Evolutionary conservation across 768 basidiomycete genomes (phyloP).

Genomic region (Phlebiopsis flavidoalba): DNA sequence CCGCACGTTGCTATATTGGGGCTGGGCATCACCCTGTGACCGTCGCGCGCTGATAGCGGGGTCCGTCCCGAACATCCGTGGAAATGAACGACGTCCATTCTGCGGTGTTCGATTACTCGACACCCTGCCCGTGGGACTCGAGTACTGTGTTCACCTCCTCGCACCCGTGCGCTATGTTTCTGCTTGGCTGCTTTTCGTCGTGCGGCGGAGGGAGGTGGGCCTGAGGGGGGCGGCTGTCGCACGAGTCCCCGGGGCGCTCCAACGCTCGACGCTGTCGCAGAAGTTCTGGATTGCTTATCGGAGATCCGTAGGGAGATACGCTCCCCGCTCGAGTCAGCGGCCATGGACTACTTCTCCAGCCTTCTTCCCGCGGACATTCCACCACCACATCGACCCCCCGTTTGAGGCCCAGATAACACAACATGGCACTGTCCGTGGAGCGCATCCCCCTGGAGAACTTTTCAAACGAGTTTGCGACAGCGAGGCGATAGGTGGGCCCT

Average conservation of each 20-base stretch:
- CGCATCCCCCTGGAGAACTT: constrained; percentile 44
- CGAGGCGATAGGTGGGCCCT: constrained; percentile 46
- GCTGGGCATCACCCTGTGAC: not conserved
- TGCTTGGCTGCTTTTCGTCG: too few relatives aligned
- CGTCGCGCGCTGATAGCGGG: not conserved
- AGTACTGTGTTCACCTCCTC: too few relatives aligned
- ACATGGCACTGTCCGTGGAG: constrained; percentile 25
- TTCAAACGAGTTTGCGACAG: constrained; percentile 37
- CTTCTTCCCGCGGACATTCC: not conserved
- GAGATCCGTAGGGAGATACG: not conserved
- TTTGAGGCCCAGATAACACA: not conserved
- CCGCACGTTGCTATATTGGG: not conserved
- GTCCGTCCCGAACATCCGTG: not conserved
- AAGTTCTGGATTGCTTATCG: not conserved
- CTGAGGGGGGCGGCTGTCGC: not conserved
- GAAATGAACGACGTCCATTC: not conserved
- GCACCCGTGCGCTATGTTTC: too few relatives aligned
- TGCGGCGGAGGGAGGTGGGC: too few relatives aligned
- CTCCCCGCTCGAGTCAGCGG: not conserved
- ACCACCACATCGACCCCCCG: not conserved
- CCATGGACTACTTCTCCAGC: not conserved
- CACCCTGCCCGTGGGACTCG: too few relatives aligned
- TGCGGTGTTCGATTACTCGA: not conserved
- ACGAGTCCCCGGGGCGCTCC: too few relatives aligned
- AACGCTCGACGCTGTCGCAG: too few relatives aligned